Evolutionary conservation across 495 filamentous ascomycete species (phyloP).

Genomic region (Sabuloglossum arenarium): DNA sequence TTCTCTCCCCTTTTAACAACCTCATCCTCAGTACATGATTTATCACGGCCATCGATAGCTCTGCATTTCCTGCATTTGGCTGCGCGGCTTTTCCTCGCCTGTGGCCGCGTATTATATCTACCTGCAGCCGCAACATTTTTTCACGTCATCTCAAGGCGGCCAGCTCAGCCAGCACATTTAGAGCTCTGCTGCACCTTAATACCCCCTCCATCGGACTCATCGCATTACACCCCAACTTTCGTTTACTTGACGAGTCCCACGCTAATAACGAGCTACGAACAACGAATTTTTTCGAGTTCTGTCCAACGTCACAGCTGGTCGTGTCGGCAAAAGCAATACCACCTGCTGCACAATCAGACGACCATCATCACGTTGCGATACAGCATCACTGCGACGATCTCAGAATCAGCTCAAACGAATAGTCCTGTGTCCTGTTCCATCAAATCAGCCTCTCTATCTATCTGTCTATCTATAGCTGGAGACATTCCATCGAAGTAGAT

Average conservation of each 20-base stretch:
- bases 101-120: neutral
- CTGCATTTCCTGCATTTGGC: neutral
- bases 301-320: neutral
- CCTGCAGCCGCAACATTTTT: neutral
- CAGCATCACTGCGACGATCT: neutral
- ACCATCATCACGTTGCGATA: neutral
- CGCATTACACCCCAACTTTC: neutral
- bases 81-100: constrained; percentile 1
- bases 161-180: neutral
- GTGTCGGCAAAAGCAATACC: neutral
- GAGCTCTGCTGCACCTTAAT: neutral
- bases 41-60: neutral
- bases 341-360: neutral
- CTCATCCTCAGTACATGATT: neutral
- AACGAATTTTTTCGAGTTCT: constrained; percentile 1
- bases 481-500: neutral
- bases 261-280: neutral
- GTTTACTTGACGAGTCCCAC: constrained; percentile 2
- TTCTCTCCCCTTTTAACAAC: neutral
- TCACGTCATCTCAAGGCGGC: neutral
- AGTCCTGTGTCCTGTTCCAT: neutral
- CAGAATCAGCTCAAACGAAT: neutral
- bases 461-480: neutral
- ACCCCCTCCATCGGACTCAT: neutral
- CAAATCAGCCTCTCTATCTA: neutral